Evolutionary conservation across 345 rosid species (phyloP).

Genomic region (Gossypium thurberi): DNA sequence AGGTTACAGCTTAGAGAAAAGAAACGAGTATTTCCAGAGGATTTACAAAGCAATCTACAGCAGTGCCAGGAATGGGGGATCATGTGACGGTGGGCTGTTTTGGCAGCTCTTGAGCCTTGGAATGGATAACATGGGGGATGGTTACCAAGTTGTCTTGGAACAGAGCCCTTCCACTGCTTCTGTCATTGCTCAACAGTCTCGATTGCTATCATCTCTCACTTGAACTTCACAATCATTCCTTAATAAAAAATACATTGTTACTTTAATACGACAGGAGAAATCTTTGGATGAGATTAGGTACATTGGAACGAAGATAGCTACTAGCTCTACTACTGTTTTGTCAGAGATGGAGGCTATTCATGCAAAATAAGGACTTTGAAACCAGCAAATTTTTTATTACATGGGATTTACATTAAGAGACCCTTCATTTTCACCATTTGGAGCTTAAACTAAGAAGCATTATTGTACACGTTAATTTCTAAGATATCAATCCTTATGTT

Average conservation of each 20-base stretch:
- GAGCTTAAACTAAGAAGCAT: background rate
- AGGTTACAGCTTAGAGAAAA: constrained; percentile 40
- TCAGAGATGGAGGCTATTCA: too few relatives aligned
- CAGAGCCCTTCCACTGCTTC: constrained; percentile 53
- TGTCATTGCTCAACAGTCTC: constrained; percentile 51
- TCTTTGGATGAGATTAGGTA: background rate
- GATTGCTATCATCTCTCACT: constrained; percentile 26
- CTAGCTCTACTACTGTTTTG: too few relatives aligned
- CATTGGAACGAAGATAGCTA: too few relatives aligned
- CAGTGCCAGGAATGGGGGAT: constrained; percentile 36
- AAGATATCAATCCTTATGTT: too few relatives aligned
- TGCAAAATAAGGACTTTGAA: too few relatives aligned
- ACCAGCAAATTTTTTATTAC: too few relatives aligned
- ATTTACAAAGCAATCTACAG: constrained; percentile 40
- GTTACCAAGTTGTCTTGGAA: constrained; percentile 50
- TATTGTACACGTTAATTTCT: background rate
- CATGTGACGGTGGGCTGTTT: constrained; percentile 58
- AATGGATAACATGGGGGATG: constrained; percentile 44
- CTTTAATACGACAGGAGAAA: background rate
- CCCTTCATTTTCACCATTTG: background rate
- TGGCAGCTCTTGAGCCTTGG: constrained; percentile 58
- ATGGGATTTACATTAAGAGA: too few relatives aligned
- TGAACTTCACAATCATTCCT: background rate
- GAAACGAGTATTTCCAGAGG: constrained; percentile 40
- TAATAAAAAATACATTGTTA: background rate